These are phyloP conservation scores for Chaetomium cochliodes DNA, from an alignment of 495 filamentous ascomycete genomes.

Conservation along the genomic window DNA sequence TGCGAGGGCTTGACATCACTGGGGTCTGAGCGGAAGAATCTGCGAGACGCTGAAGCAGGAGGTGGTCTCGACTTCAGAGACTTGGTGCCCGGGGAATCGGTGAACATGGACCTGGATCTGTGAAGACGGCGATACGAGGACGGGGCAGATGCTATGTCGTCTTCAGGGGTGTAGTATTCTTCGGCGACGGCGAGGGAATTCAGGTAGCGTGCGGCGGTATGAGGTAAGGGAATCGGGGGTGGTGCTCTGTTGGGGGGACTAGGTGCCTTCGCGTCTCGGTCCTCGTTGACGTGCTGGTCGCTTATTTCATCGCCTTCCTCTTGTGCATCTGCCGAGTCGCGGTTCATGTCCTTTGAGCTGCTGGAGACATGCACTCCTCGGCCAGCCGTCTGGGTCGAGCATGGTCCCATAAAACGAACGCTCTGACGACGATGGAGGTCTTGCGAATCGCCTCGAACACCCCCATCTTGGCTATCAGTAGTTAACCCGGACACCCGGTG, in stretches of 20 bases:
- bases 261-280: neutral
- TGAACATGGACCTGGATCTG: slow-evolving; percentile 72
- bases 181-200: slow-evolving; percentile 39
- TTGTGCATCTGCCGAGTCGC: neutral
- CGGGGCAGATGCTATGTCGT: slow-evolving; percentile 61
- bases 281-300: slow-evolving; percentile 16
- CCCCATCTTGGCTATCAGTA: neutral
- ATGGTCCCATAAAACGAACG: slow-evolving; percentile 54
- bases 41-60: slow-evolving; percentile 20
- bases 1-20: slow-evolving; percentile 22
- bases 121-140: slow-evolving; percentile 75
- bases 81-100: slow-evolving; percentile 40
- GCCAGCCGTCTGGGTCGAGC: slow-evolving; percentile 29
- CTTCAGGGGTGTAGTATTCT: slow-evolving; percentile 56
- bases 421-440: slow-evolving; percentile 49
- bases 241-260: slow-evolving; percentile 22
- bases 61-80: slow-evolving; percentile 20
- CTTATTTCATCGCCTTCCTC: slow-evolving; percentile 13
- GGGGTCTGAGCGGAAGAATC: slow-evolving; percentile 21
- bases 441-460: slow-evolving; percentile 11
- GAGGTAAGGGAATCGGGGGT: slow-evolving; percentile 24
- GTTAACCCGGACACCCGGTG: slow-evolving; percentile 14
- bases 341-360: slow-evolving; percentile 1
- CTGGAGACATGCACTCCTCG: neutral
- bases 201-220: slow-evolving; percentile 35